These are phyloP conservation scores for Aspergillus diversus DNA, from an alignment of 495 filamentous ascomycete genomes.

Conservation along the genomic window DNA sequence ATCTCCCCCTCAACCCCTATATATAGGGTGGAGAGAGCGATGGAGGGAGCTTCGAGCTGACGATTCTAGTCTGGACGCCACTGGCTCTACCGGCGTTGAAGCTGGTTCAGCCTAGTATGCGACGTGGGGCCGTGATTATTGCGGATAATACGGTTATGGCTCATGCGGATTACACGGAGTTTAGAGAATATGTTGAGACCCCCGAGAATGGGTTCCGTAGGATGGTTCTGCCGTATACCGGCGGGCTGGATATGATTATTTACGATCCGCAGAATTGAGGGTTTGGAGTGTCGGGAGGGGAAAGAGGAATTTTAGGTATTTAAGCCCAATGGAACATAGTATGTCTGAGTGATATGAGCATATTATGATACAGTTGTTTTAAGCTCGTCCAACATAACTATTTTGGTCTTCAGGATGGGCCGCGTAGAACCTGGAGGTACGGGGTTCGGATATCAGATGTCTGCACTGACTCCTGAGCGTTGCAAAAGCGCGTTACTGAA, in stretches of 20 bases:
- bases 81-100: slow-evolving; percentile 53
- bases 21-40: background rate
- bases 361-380: too few species aligned
- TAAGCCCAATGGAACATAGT: too few species aligned
- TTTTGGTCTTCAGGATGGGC: too few species aligned
- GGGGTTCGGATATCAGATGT: too few species aligned
- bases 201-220: slow-evolving; percentile 11
- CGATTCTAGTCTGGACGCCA: slow-evolving; percentile 50
- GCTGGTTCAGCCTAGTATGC: slow-evolving; percentile 46
- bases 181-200: background rate
- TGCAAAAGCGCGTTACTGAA: too few species aligned
- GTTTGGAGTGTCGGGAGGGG: too few species aligned
- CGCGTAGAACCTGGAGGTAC: too few species aligned
- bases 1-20: background rate
- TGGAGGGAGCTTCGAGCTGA: background rate
- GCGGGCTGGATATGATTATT: slow-evolving; percentile 14
- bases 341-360: too few species aligned
- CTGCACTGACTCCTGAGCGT: too few species aligned
- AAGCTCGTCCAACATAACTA: too few species aligned
- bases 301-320: too few species aligned
- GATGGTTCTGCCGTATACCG: slow-evolving; percentile 10
- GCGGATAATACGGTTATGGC: slow-evolving; percentile 47
- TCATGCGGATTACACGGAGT: slow-evolving; percentile 2
- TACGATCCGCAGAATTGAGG: background rate
- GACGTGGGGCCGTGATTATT: slow-evolving; percentile 50